Evolutionary conservation across 139 green algal species (phyloP), one percentile per base, ranked within the genome.

Genomic region (Auxenochlorella pyrenoidosa): DNA sequence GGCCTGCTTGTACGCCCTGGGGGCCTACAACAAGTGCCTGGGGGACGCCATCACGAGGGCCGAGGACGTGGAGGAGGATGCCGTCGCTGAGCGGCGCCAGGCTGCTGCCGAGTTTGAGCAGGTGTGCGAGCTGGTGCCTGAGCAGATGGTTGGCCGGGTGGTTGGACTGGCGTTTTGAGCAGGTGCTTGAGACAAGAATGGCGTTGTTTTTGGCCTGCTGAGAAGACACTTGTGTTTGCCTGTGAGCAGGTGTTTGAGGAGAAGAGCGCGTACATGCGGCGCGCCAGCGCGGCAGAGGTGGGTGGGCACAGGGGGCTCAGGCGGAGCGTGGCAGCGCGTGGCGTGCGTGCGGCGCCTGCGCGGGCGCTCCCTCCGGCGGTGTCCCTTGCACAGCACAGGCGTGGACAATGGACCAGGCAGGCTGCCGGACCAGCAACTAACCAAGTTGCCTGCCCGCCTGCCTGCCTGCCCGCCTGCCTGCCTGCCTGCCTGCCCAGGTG

Each of bases 21-120:
- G 72, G 13, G 80, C 80, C 28, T 85, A 85, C 80, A 85, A 85
- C 80, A 77, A 32, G 26, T 85, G 80, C 80, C 32, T 85, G 63
- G 80, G 60, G 1, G 63, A 75, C 12, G 80, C 80, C 3, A 32
- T 77, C 10, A 76, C 60, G 0, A 26, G 38, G 6, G 60, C 60
- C 6, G 80, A 60, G 40, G 80, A 85, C 24, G 60, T 43, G 38
- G 26, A 18, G 30, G 80, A 85, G 40, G 80, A 85, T 30, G 51
- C 47, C 0, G 30, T 28, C 22, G 80, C 80, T 24, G 63, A 47
- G 34, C 8, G 8, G 28, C n/a, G 28, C 47, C 76, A 82, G 32
- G 51, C 43, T 3, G 32, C 40, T 18, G 22, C 5, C 26, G 59
- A 85, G 38, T 76, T 76, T 19, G 3, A 12, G 19, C 80, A 85